Conservation (phyloP, 1,284 basidiomycete genomes). For the Tilletia horrida region DNA sequence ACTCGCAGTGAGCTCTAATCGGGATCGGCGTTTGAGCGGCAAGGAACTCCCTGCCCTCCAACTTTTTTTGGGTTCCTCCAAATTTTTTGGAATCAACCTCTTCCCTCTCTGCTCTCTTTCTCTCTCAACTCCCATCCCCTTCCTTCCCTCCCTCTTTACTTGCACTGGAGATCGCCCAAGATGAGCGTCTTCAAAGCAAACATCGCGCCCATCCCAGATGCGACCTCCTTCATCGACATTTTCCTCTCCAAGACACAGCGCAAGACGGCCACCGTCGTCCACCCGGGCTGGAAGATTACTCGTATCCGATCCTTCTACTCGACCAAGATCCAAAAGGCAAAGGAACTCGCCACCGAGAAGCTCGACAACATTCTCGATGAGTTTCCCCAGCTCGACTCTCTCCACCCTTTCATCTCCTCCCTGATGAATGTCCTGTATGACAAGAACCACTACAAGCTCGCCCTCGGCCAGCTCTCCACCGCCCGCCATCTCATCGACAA, state of each 20-base stretch:
- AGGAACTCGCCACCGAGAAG: conserved; percentile 96
- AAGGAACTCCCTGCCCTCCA: too few species aligned
- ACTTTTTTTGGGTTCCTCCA: too few species aligned
- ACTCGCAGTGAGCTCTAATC: too few species aligned
- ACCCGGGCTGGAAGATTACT: conserved; percentile 90
- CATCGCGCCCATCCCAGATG: conserved; percentile 94
- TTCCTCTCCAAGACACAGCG: conserved; percentile 89
- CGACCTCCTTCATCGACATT: conserved; percentile 91
- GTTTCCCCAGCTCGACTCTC: conserved; percentile 84
- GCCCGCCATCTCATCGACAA: conserved; percentile 53
- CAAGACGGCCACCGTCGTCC: conserved; percentile 85
- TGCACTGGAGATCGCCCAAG: conserved; percentile 13
- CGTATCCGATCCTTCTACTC: conserved; percentile 88
- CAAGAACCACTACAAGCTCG: conserved; percentile 56
- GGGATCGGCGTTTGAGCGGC: too few species aligned
- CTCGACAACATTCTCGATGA: conserved; percentile 87
- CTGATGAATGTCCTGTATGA: conserved; percentile 55
- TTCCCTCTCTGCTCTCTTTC: neutral
- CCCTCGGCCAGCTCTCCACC: conserved; percentile 54
- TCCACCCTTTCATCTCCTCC: conserved; percentile 53
- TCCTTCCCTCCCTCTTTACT: neutral
- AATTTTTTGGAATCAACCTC: neutral
- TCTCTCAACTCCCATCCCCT: neutral
- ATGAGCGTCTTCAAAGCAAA: conserved; percentile 48
- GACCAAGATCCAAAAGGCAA: conserved; percentile 99